Evolutionary conservation across 495 filamentous ascomycete genomes (phyloP).

Genomic region (Hypoxylon rickii): DNA sequence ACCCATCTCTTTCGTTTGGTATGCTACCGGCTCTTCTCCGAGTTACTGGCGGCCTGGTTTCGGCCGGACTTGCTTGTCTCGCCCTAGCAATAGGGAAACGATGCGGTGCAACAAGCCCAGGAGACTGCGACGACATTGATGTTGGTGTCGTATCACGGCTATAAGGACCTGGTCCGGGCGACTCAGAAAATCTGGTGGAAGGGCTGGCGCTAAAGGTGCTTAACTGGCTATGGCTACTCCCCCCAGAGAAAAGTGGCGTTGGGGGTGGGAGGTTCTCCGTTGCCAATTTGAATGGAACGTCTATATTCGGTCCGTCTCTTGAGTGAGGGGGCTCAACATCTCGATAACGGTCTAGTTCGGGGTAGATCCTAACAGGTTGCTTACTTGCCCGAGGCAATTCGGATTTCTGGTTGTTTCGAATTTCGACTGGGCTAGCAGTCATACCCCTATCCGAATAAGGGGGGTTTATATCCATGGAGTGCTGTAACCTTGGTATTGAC

Average conservation of each 20-base stretch:
- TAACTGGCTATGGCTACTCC: constrained; percentile 52
- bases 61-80: constrained; percentile 66
- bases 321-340: constrained; percentile 36
- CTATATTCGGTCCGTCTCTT: constrained; percentile 37
- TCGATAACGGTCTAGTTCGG: constrained; percentile 60
- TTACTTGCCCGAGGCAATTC: constrained; percentile 38
- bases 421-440: constrained; percentile 46
- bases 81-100: constrained; percentile 61
- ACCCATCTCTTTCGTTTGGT: constrained; percentile 54
- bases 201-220: constrained; percentile 75
- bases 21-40: constrained; percentile 60
- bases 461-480: constrained; percentile 32
- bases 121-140: constrained; percentile 95
- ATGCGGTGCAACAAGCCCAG: constrained; percentile 66
- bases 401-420: constrained; percentile 39
- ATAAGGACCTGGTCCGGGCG: constrained; percentile 78
- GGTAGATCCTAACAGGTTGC: constrained; percentile 51
- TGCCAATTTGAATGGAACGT: constrained; percentile 51
- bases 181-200: constrained; percentile 92
- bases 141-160: constrained; percentile 92
- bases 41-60: constrained; percentile 70
- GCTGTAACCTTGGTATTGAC: constrained; percentile 42
- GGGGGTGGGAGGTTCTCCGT: constrained; percentile 68
- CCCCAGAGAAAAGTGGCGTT: constrained; percentile 64
- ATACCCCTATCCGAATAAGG: constrained; percentile 44